Conservation (phyloP, 1,284 basidiomycete species). For the Polyporus tsugae region DNA sequence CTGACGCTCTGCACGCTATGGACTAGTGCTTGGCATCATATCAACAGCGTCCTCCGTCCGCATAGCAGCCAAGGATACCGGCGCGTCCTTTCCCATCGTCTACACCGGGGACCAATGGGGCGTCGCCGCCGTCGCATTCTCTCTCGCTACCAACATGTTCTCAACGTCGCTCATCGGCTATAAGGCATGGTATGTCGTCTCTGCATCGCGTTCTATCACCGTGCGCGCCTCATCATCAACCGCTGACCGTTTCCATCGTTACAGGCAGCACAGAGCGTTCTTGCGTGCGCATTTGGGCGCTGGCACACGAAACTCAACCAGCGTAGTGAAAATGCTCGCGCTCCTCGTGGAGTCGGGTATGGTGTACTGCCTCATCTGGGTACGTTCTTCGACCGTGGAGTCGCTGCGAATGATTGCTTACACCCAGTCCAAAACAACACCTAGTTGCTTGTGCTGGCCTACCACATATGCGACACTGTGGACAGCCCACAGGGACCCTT, state of each 20-base stretch:
- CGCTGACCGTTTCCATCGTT: background rate
- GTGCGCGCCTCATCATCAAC: background rate
- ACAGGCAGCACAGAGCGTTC: constrained; percentile 12
- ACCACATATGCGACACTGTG: background rate
- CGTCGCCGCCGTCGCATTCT: constrained; percentile 8
- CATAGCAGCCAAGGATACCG: background rate
- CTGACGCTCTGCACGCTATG: background rate
- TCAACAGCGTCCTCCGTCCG: constrained; percentile 1
- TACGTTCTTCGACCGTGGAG: background rate
- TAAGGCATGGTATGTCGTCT: constrained; percentile 13
- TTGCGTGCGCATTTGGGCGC: background rate
- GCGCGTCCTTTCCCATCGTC: constrained; percentile 4
- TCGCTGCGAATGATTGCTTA: background rate
- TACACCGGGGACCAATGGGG: constrained; percentile 10
- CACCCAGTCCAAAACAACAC: background rate
- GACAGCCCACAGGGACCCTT: background rate
- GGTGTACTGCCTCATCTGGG: constrained; percentile 14
- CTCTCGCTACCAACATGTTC: constrained; percentile 13
- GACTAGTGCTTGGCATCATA: constrained; percentile 7
- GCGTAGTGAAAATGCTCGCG: background rate
- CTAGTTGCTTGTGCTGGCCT: background rate
- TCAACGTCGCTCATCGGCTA: constrained; percentile 16
- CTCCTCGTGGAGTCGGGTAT: constrained; percentile 16
- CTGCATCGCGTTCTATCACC: background rate
- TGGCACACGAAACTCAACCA: background rate